Evolutionary conservation across 176 grass and related monocot genomes (phyloP).

Genomic region (Zea luxurians): DNA sequence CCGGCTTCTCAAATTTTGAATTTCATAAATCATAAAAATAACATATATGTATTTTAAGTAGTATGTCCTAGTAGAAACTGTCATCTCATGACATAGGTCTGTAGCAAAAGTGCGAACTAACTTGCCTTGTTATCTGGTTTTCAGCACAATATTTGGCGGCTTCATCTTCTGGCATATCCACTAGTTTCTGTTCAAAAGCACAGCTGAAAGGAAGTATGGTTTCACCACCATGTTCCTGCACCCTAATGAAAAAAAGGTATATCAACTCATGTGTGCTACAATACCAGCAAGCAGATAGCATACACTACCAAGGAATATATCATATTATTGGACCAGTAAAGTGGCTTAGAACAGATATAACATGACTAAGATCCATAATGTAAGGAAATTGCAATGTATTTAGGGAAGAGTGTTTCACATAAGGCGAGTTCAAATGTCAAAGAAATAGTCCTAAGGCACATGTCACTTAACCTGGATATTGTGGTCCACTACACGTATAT

Average conservation of each 20-base stretch:
- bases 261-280: neutral
- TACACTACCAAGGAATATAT: constrained; percentile 1
- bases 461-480: neutral
- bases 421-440: neutral
- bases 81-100: neutral
- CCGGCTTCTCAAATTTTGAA: neutral
- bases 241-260: constrained; percentile 49
- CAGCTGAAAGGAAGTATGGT: constrained; percentile 94
- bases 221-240: constrained; percentile 93
- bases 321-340: neutral
- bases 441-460: neutral
- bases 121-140: constrained; percentile 77
- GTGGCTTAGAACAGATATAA: neutral
- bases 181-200: constrained; percentile 77
- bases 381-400: neutral
- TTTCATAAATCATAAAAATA: constrained; percentile 3
- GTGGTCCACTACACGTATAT: neutral
- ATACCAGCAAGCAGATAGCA: neutral
- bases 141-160: constrained; percentile 94
- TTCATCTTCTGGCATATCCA: constrained; percentile 96
- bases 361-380: neutral
- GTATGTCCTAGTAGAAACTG: neutral
- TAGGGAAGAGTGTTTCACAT: neutral
- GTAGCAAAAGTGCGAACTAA: neutral
- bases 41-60: neutral